These are phyloP conservation scores for Lactarius deliciosus DNA, from an alignment of 768 basidiomycete species.

Conservation along the genomic window DNA sequence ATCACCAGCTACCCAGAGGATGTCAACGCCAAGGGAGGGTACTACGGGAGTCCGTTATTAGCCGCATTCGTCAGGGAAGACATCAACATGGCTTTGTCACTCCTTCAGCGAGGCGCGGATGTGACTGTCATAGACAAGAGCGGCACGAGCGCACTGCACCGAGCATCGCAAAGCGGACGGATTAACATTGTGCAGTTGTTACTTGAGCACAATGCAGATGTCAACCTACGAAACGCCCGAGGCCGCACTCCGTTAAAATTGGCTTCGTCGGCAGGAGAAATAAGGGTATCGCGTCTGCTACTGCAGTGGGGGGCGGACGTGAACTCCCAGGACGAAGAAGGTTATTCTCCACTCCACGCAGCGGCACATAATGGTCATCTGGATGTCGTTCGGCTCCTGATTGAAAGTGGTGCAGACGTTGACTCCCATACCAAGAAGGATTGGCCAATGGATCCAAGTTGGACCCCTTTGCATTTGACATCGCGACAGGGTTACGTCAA, in stretches of 20 bases:
- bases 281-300: not conserved
- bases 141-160: not conserved
- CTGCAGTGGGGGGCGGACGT: not conserved
- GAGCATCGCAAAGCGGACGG: not conserved
- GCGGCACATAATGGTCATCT: not conserved
- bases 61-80: not conserved
- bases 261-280: not conserved
- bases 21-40: not conserved
- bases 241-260: not conserved
- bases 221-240: not conserved
- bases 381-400: not conserved
- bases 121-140: not conserved
- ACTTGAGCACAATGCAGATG: slow-evolving; percentile 9
- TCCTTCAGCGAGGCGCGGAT: slow-evolving; percentile 7
- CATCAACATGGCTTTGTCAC: not conserved
- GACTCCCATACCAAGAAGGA: too few relatives aligned
- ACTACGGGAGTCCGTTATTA: not conserved
- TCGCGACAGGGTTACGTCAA: not conserved
- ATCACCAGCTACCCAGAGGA: not conserved
- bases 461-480: not conserved
- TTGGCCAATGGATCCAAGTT: too few relatives aligned
- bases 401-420: not conserved
- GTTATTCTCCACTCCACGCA: not conserved
- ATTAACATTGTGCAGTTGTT: not conserved
- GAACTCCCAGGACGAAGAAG: not conserved